Conservation (phyloP, 495 filamentous ascomycete genomes). For the Podospora comata region DNA sequence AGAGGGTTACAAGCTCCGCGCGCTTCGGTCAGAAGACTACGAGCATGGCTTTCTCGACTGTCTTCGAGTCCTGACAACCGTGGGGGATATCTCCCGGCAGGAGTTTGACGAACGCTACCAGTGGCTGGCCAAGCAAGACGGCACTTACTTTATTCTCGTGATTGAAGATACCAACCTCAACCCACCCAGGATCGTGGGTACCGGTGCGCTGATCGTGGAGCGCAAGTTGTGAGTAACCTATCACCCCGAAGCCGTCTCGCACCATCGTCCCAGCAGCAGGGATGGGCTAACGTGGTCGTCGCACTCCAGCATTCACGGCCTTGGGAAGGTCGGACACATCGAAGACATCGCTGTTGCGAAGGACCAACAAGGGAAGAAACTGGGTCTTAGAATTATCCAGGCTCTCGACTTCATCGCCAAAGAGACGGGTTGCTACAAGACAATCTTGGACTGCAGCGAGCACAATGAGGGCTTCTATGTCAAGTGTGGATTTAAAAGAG, state of each 20-base stretch:
- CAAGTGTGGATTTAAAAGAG: conserved; percentile 94
- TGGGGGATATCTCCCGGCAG: conserved; percentile 78
- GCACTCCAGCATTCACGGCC: conserved; percentile 60
- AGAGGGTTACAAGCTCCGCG: conserved; percentile 75
- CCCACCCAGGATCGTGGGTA: conserved; percentile 67
- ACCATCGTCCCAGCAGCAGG: background rate
- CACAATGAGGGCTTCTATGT: conserved; percentile 97
- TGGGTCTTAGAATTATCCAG: conserved; percentile 89
- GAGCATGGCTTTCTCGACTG: conserved; percentile 79
- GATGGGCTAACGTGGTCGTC: conserved; percentile 14
- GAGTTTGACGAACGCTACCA: conserved; percentile 76
- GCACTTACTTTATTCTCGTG: conserved; percentile 80
- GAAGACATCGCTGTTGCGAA: conserved; percentile 95
- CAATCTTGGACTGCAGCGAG: conserved; percentile 57
- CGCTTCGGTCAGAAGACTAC: conserved; percentile 76
- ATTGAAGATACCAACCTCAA: conserved; percentile 63
- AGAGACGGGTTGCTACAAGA: conserved; percentile 89
- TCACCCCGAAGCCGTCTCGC: conserved; percentile 1
- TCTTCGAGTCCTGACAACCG: conserved; percentile 84
- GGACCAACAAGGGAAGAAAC: conserved; percentile 94
- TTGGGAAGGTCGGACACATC: conserved; percentile 87
- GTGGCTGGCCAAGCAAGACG: conserved; percentile 74
- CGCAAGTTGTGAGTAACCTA: conserved; percentile 64
- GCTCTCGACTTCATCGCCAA: conserved; percentile 85
- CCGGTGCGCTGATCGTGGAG: conserved; percentile 82